Conservation (phyloP, 2,329 filamentous ascomycete species). For the Claviceps citrina region DNA sequence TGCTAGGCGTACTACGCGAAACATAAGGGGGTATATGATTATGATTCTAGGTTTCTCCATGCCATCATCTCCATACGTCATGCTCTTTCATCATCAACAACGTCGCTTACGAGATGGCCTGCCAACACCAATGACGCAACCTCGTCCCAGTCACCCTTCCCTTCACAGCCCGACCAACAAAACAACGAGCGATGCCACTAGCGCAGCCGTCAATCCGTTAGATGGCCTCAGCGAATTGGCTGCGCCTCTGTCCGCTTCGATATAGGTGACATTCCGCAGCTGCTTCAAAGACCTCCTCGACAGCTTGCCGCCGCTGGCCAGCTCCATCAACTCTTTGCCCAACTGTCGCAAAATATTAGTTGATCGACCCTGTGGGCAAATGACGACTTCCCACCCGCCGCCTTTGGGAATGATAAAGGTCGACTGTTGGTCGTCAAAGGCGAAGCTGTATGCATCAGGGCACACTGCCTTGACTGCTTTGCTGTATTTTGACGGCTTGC, state of each 20-base stretch:
- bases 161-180: slow-evolving; percentile 2
- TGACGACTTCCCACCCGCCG: slow-evolving; percentile 62
- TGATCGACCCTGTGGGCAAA: slow-evolving; percentile 52
- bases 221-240: slow-evolving; percentile 11
- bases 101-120: neutral
- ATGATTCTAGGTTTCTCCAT: slow-evolving; percentile 6
- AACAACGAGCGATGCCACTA: slow-evolving; percentile 2
- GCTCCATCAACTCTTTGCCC: slow-evolving; percentile 30
- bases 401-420: slow-evolving; percentile 51
- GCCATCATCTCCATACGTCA: too few species aligned
- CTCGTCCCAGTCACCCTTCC: neutral
- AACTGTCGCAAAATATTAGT: slow-evolving; percentile 42
- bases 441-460: slow-evolving; percentile 72
- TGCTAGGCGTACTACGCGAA: neutral
- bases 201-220: slow-evolving; percentile 4
- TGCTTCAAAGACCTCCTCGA: slow-evolving; percentile 17
- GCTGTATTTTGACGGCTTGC: slow-evolving; percentile 53
- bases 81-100: neutral
- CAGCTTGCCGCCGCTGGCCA: slow-evolving; percentile 29
- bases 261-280: slow-evolving; percentile 21
- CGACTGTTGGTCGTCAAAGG: slow-evolving; percentile 42
- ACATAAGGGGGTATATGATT: slow-evolving; percentile 2
- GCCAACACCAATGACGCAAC: neutral
- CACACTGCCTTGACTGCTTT: slow-evolving; percentile 57
- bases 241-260: slow-evolving; percentile 16